Evolutionary conservation across 2,329 filamentous ascomycete species (phyloP), one percentile per base, ranked within the genome.

Genomic region (Colletotrichum viniferum): DNA sequence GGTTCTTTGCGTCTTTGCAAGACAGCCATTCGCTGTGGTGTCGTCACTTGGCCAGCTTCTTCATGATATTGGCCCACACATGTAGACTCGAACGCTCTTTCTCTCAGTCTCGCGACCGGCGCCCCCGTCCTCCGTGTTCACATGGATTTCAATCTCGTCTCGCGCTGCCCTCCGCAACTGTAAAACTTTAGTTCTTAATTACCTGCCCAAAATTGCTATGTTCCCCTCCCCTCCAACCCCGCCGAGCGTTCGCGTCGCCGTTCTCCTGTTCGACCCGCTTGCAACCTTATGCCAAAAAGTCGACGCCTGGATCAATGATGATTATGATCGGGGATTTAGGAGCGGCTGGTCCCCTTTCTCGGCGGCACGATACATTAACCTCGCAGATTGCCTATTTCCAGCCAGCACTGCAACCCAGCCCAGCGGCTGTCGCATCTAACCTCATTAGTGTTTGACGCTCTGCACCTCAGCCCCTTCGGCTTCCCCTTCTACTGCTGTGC

Each of bases 251-350:
- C 38, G 38, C 38, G 38, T 48, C 38, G 9, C 38, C 62, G 36
- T 28, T 32, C 73, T 74, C 73, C 62, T 75, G 73, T 72, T 48
- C 69, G 73, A 72, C 73, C 73, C 62, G 72, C 72, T 43, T 28
- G 10, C 34, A 48, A 43, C 38, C 38, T 75, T 43, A 75, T 75
- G 73, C 43, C 43, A 52, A 21, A 52, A 21, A 21, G 43, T 21
- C 1, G 43, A 52, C 69, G 26, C 32, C 55, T 32, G 62, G 38
- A 18, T 63, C 56, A 72, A 68, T 68, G n/a, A 21, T 24, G 6
- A 21, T 24, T 13, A 18, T 52, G 43, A 9, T 36, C 43, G 24
- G 63, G 5, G 16, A 18, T 36, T 32, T 36, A 21, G 28, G 16
- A 28, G 43, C 69, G 32, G 61, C n/a, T 21, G 32, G n/a, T 43